These are phyloP conservation scores for Colletotrichum eleusines DNA, from an alignment of 2,329 filamentous ascomycete species.

Conservation along the genomic window DNA sequence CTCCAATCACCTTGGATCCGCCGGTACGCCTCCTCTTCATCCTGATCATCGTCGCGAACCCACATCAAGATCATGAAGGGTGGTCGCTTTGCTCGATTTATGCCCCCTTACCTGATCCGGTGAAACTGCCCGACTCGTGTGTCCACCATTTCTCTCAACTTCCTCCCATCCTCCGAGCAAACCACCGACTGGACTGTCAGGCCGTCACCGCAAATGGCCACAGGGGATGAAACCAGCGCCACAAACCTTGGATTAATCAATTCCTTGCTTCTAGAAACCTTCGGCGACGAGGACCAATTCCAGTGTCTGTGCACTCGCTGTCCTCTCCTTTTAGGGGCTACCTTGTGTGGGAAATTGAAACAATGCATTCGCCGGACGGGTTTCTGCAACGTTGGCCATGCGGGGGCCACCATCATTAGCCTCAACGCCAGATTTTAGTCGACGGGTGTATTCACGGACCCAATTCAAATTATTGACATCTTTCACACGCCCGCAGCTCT, in stretches of 20 bases:
- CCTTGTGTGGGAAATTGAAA: constrained; percentile 40
- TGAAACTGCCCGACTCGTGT: constrained; percentile 39
- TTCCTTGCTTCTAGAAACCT: constrained; percentile 42
- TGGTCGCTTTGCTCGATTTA: constrained; percentile 2
- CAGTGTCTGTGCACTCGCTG: constrained; percentile 41
- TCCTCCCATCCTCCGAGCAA: constrained; percentile 20
- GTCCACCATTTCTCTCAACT: constrained; percentile 5
- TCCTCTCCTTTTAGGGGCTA: constrained; percentile 34
- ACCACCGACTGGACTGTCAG: constrained; percentile 12
- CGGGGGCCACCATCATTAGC: constrained; percentile 13
- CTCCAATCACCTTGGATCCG: not conserved
- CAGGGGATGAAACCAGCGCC: constrained; percentile 37
- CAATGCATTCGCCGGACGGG: constrained; percentile 32
- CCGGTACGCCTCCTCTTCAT: not conserved
- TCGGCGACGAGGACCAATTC: constrained; percentile 10
- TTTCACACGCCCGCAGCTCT: constrained; percentile 22
- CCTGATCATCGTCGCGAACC: constrained; percentile 16
- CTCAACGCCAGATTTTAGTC: constrained; percentile 22
- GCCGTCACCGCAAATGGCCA: not conserved
- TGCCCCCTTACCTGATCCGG: constrained; percentile 25
- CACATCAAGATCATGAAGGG: constrained; percentile 1
- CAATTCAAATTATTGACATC: constrained; percentile 13
- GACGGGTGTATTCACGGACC: constrained; percentile 25
- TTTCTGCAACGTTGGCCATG: constrained; percentile 38
- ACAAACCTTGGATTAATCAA: constrained; percentile 35